Evolutionary conservation across 129 eudicot genomes (phyloP).

Genomic region (Ambrosia artemisiifolia): DNA sequence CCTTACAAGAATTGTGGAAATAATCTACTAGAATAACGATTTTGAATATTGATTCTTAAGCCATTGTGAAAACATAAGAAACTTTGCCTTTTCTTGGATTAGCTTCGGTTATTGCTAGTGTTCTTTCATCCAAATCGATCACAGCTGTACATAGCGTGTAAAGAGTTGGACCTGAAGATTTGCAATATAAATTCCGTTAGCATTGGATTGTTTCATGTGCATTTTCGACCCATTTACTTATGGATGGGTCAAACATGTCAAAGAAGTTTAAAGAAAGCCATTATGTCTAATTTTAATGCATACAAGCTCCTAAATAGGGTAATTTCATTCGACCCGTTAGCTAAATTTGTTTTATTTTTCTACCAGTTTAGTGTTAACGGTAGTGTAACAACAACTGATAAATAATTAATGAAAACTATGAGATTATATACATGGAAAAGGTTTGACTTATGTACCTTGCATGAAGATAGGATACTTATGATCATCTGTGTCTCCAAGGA

Average conservation of each 20-base stretch:
- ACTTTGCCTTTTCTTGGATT: slow-evolving; percentile 60
- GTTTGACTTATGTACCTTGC: slow-evolving; percentile 51
- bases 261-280: too few species aligned
- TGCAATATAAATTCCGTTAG: not conserved
- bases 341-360: too few species aligned
- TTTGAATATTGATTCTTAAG: slow-evolving; percentile 14
- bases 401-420: too few species aligned
- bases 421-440: not conserved
- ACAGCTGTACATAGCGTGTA: slow-evolving; percentile 88
- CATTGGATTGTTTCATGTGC: not conserved
- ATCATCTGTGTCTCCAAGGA: slow-evolving; percentile 63
- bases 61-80: slow-evolving; percentile 47
- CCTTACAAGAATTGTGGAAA: slow-evolving; percentile 11
- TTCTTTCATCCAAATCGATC: slow-evolving; percentile 72
- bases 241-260: not conserved
- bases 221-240: not conserved
- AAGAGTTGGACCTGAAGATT: slow-evolving; percentile 70
- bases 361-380: too few species aligned
- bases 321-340: too few species aligned
- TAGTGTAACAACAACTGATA: too few species aligned
- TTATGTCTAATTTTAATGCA: too few species aligned
- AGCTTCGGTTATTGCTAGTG: slow-evolving; percentile 55
- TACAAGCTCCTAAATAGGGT: too few species aligned
- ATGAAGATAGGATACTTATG: slow-evolving; percentile 73
- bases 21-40: not conserved